Conservation (phyloP, 306 rosid genomes). For the Pterocarpus santalinus region DNA sequence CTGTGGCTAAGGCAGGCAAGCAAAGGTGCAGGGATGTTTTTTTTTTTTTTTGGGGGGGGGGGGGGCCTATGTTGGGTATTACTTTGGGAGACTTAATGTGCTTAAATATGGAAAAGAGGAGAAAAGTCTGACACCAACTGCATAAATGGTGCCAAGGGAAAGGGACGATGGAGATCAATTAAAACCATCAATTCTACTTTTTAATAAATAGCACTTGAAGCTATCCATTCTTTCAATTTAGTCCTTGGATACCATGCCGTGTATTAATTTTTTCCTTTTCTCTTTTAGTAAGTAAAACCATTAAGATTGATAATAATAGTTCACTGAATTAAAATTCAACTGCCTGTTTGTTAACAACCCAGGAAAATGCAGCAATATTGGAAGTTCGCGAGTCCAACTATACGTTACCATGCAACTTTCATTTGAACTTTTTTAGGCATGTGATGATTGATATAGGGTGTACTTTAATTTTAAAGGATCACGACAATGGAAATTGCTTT, state of each 20-base stretch:
- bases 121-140: slow-evolving; percentile 42
- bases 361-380: not conserved
- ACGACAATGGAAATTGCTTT: not conserved
- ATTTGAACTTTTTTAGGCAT: not conserved
- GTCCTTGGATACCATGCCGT: not conserved
- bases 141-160: slow-evolving; percentile 15
- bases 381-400: not conserved
- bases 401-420: not conserved
- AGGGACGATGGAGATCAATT: slow-evolving; percentile 27
- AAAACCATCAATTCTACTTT: not conserved
- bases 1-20: slow-evolving; percentile 3
- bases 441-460: not conserved
- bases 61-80: not conserved
- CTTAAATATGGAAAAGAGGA: slow-evolving; percentile 25
- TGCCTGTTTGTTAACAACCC: not conserved
- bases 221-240: not conserved
- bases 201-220: not conserved
- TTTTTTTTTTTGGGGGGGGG: not conserved
- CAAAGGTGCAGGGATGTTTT: not conserved
- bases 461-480: not conserved
- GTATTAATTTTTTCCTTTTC: not conserved
- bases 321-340: not conserved
- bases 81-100: slow-evolving; percentile 6
- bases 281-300: slow-evolving; percentile 3
- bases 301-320: not conserved